Percentiles rank a stretch among this genome's conserved stretches.
Conservation (phyloP, 148 eudicot genomes). For the Selenicereus undatus region DNA sequence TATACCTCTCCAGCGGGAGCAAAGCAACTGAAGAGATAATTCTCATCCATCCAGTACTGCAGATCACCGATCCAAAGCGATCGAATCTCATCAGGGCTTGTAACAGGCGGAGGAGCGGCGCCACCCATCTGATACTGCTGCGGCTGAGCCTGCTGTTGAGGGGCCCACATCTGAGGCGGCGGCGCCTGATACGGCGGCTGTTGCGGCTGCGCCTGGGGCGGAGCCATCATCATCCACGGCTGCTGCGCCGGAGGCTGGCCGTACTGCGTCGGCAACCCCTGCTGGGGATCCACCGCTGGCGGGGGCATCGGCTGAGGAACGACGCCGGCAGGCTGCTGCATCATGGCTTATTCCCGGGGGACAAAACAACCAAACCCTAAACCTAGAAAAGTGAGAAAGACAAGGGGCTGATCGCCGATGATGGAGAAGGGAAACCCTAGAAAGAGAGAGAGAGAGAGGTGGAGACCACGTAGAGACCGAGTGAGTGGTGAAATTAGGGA, state of each 20-base stretch:
- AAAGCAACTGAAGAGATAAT: constrained; percentile 53
- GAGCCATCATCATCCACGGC: constrained; percentile 56
- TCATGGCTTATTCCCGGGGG: constrained; percentile 32
- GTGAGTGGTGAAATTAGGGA: neutral
- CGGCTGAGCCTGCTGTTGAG: constrained; percentile 31
- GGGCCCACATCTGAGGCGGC: constrained; percentile 33
- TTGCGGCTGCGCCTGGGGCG: constrained; percentile 14
- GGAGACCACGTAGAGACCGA: neutral
- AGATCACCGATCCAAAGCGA: constrained; percentile 96
- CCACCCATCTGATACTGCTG: constrained; percentile 31
- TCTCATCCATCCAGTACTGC: constrained; percentile 97
- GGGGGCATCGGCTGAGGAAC: constrained; percentile 49
- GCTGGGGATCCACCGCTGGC: constrained; percentile 26
- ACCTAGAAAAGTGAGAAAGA: neutral
- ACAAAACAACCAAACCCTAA: constrained; percentile 22
- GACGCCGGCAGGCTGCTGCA: constrained; percentile 55
- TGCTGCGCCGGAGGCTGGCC: constrained; percentile 52
- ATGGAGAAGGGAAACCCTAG: neutral
- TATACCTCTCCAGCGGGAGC: constrained; percentile 71
- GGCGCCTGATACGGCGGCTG: constrained; percentile 30
- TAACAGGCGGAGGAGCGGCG: constrained; percentile 19
- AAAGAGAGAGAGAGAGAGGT: too few species aligned
- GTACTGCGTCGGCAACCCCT: constrained; percentile 38
- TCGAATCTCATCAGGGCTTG: constrained; percentile 56
- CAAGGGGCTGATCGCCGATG: neutral